A percentile compares a stretch with the other conserved stretches of the same genome.
Evolutionary conservation across 1,284 basidiomycete genomes (phyloP).

Genomic region (Puccinia horiana): DNA sequence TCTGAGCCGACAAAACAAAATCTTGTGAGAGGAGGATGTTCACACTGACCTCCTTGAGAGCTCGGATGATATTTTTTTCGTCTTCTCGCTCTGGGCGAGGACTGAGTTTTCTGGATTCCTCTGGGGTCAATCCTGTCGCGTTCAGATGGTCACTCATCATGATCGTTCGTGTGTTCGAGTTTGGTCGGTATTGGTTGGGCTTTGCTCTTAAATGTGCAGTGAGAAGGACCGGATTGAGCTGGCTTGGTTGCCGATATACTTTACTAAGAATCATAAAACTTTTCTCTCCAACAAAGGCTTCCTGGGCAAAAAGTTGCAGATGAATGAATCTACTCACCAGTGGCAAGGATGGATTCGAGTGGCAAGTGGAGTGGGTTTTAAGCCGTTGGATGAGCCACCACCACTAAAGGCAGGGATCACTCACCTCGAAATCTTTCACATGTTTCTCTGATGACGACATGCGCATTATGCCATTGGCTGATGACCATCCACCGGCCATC

Average conservation of each 20-base stretch:
- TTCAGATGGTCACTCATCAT: conserved; percentile 39
- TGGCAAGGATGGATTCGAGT: too few species aligned
- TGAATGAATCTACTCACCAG: too few species aligned
- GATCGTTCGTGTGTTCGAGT: not conserved
- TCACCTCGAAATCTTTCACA: too few species aligned
- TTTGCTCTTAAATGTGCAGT: too few species aligned
- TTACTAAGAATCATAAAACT: not conserved
- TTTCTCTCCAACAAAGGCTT: not conserved
- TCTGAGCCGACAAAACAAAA: not conserved
- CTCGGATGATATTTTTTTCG: conserved; percentile 44
- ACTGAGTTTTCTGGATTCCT: conserved; percentile 17
- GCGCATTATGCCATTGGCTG: too few species aligned
- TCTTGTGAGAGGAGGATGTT: not conserved
- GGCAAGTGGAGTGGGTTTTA: too few species aligned
- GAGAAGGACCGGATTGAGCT: too few species aligned
- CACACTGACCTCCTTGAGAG: conserved; percentile 44
- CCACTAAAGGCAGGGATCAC: too few species aligned
- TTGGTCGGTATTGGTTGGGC: not conserved
- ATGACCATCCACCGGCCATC: too few species aligned
- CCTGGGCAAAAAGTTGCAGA: too few species aligned
- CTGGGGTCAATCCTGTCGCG: conserved; percentile 47
- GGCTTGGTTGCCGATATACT: not conserved
- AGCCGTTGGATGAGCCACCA: too few species aligned
- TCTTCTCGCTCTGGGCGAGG: conserved; percentile 36
- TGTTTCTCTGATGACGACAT: too few species aligned